These are phyloP conservation scores for Graphium sp. DNA, from an alignment of 2,329 filamentous ascomycete species.

Conservation along the genomic window DNA sequence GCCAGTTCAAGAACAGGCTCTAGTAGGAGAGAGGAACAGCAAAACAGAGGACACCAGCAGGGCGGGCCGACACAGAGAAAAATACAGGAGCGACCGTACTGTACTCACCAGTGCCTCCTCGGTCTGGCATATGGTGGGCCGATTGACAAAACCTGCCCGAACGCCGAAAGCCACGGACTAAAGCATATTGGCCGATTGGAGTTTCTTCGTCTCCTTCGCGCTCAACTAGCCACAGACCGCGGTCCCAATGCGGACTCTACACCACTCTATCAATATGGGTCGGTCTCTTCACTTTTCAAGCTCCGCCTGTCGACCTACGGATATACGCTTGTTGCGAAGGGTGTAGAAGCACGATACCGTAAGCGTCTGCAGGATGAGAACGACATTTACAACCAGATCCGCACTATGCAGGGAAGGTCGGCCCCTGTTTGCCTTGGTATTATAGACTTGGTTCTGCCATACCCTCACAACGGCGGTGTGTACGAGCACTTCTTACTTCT, in stretches of 20 bases:
- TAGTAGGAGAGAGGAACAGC: conserved; percentile 3
- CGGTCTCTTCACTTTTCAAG: conserved; percentile 18
- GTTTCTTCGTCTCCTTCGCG: conserved; percentile 12
- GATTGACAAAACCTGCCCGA: conserved; percentile 13
- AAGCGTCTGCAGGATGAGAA: conserved; percentile 12
- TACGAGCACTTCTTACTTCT: conserved; percentile 16
- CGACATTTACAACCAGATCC: conserved; percentile 13
- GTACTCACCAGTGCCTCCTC: conserved; percentile 11
- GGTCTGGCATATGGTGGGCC: conserved; percentile 9
- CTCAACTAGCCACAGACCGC: conserved; percentile 14
- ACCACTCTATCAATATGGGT: conserved; percentile 13
- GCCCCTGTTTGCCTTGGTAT: conserved; percentile 18
- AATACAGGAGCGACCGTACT: conserved; percentile 12
- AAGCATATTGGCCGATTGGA: conserved; percentile 9
- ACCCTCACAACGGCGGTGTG: conserved; percentile 13
- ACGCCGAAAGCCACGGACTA: conserved; percentile 10
- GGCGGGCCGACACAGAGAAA: conserved; percentile 4
- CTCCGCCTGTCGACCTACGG: conserved; percentile 15
- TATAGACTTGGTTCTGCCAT: conserved; percentile 12
- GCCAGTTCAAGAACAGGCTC: too few relatives aligned
- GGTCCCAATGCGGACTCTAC: conserved; percentile 12
- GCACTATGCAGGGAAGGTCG: conserved; percentile 13
- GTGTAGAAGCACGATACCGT: conserved; percentile 11
- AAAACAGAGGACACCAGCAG: conserved; percentile 3
- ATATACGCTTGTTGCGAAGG: conserved; percentile 22